These are phyloP conservation scores for Phytophthora palmivora DNA, from an alignment of 352 stramenopile genomes.

Conservation along the genomic window DNA sequence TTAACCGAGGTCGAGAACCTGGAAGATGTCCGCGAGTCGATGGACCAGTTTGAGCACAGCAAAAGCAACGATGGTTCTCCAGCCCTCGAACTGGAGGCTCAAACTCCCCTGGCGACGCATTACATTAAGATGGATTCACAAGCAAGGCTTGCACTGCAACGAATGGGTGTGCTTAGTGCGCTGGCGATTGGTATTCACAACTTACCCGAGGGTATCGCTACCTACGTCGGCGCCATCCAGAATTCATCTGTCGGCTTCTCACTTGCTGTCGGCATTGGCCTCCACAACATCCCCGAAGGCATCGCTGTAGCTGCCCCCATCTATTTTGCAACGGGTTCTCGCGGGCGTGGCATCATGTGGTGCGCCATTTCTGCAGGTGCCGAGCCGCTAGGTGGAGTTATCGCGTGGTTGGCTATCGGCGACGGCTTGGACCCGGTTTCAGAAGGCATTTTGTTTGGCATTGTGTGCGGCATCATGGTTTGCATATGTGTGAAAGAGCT, in stretches of 20 bases:
- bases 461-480: slow-evolving; percentile 96
- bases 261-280: slow-evolving; percentile 91
- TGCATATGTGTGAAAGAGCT: slow-evolving; percentile 92
- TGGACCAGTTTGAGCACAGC: slow-evolving; percentile 13
- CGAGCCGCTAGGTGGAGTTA: slow-evolving; percentile 86
- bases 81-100: slow-evolving; percentile 34
- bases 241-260: slow-evolving; percentile 92
- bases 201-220: slow-evolving; percentile 87
- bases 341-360: slow-evolving; percentile 94
- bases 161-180: slow-evolving; percentile 91
- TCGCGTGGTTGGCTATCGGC: slow-evolving; percentile 89
- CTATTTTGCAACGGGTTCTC: slow-evolving; percentile 96
- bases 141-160: slow-evolving; percentile 53
- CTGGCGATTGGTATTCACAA: slow-evolving; percentile 95
- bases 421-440: slow-evolving; percentile 66
- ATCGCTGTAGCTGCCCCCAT: slow-evolving; percentile 95
- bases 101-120: slow-evolving; percentile 20
- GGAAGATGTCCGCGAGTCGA: no score
- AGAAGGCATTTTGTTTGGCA: slow-evolving; percentile 91
- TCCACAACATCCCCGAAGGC: slow-evolving; percentile 76
- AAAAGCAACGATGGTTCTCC: slow-evolving; percentile 8
- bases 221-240: slow-evolving; percentile 65
- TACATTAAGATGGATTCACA: slow-evolving; percentile 40
- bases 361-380: slow-evolving; percentile 88
- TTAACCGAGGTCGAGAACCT: no score